phyloP scores from a whole-genome alignment of 140 eudicot species.

The Oenanthe javanica region DNA sequence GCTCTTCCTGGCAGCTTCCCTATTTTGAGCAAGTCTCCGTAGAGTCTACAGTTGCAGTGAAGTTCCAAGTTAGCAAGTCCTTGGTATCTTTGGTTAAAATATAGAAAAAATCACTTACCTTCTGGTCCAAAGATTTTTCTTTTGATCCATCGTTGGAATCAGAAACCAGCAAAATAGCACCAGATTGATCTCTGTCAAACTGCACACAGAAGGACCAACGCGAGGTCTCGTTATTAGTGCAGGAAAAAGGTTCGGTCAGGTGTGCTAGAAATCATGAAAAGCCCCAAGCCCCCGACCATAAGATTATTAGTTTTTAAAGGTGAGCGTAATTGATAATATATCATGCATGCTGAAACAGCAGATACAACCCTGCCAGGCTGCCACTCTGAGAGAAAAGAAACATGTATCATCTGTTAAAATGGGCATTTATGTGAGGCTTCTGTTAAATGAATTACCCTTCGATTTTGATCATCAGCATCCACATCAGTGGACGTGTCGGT shows the following conservation, averaged over 20 bases:
- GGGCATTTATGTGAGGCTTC: not conserved
- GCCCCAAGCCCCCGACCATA: not conserved
- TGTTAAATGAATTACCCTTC: slow-evolving; percentile 25
- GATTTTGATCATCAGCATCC: slow-evolving; percentile 68
- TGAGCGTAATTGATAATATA: not conserved
- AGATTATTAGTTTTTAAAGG: not conserved
- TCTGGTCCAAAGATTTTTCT: slow-evolving; percentile 67
- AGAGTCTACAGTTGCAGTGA: not conserved
- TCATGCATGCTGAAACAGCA: not conserved
- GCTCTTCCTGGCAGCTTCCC: slow-evolving; percentile 8
- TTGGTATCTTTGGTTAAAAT: not conserved
- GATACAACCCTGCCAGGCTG: not conserved
- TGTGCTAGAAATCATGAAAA: not conserved
- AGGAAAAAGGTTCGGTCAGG: not conserved
- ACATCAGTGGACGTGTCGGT: slow-evolving; percentile 79
- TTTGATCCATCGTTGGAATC: slow-evolving; percentile 79
- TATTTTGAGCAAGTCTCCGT: slow-evolving; percentile 8
- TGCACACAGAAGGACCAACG: slow-evolving; percentile 23
- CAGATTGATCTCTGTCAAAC: slow-evolving; percentile 60
- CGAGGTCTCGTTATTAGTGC: not conserved
- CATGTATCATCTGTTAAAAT: not conserved
- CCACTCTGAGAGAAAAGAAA: not conserved
- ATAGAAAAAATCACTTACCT: slow-evolving; percentile 32
- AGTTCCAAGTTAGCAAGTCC: slow-evolving; percentile 3
- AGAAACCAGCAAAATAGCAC: slow-evolving; percentile 40